Percentiles rank a stretch among this genome's conserved stretches.
Conservation (phyloP, 495 filamentous ascomycete genomes). For the Apiosordaria backusii region DNA sequence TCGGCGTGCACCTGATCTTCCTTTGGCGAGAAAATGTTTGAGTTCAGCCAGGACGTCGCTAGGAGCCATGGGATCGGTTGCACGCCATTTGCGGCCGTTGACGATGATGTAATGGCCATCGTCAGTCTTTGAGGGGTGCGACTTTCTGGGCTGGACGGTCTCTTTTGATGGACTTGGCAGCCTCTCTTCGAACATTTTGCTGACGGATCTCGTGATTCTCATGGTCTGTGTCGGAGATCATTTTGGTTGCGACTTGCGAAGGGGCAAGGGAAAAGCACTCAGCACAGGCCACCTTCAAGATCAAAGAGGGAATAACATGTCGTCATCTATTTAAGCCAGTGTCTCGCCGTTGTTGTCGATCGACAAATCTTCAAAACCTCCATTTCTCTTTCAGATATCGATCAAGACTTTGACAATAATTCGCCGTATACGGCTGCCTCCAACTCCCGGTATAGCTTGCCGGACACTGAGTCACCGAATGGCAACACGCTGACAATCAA, state of each 20-base stretch:
- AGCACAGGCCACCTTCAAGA: not conserved
- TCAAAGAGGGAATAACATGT: not conserved
- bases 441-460: slow-evolving; percentile 29
- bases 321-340: not conserved
- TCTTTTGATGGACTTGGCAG: not conserved
- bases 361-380: too few relatives aligned
- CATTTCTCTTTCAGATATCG: not conserved
- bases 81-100: slow-evolving; percentile 15
- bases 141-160: not conserved
- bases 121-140: slow-evolving; percentile 10
- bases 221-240: not conserved
- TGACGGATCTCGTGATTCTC: not conserved
- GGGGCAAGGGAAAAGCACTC: not conserved
- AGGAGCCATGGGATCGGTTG: slow-evolving; percentile 15
- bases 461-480: slow-evolving; percentile 22
- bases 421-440: slow-evolving; percentile 32
- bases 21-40: slow-evolving; percentile 18
- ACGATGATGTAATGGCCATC: slow-evolving; percentile 17
- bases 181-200: not conserved
- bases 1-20: slow-evolving; percentile 1
- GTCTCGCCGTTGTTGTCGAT: not conserved
- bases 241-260: not conserved
- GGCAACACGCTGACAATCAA: slow-evolving; percentile 30
- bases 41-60: slow-evolving; percentile 5
- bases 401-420: slow-evolving; percentile 5